Conservation (phyloP, 2,329 filamentous ascomycete genomes). For the Xylaria sp. region DNA sequence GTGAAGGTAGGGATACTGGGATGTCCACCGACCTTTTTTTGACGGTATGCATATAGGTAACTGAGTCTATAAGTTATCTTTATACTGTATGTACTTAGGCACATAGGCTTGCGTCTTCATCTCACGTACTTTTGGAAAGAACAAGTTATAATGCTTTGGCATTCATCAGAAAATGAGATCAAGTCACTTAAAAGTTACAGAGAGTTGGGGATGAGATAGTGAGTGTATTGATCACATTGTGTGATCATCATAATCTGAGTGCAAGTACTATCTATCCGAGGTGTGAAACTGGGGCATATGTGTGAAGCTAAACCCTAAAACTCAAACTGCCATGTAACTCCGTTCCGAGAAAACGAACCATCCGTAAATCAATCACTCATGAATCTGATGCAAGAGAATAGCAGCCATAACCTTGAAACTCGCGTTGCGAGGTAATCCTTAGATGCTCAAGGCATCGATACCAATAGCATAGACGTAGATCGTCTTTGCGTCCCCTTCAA, state of each 20-base stretch:
- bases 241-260: neutral
- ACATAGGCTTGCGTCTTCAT: neutral
- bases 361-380: neutral
- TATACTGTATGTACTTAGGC: neutral
- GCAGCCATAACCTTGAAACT: neutral
- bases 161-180: neutral
- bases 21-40: neutral
- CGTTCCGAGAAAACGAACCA: neutral
- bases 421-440: neutral
- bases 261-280: slow-evolving; percentile 6
- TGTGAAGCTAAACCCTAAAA: slow-evolving; percentile 1
- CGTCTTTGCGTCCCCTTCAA: neutral
- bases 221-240: slow-evolving; percentile 21
- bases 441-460: neutral
- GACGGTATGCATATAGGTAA: neutral
- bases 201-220: neutral
- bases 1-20: neutral
- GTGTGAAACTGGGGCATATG: neutral
- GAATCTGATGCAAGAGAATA: slow-evolving; percentile 10
- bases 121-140: neutral
- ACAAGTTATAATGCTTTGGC: neutral
- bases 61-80: neutral
- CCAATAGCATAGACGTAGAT: neutral
- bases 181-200: neutral
- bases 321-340: slow-evolving; percentile 7